A percentile compares a stretch with the other conserved stretches of the same genome.
phyloP scores from a whole-genome alignment of 352 stramenopile species.

The Peronosclerospora sorghi region DNA sequence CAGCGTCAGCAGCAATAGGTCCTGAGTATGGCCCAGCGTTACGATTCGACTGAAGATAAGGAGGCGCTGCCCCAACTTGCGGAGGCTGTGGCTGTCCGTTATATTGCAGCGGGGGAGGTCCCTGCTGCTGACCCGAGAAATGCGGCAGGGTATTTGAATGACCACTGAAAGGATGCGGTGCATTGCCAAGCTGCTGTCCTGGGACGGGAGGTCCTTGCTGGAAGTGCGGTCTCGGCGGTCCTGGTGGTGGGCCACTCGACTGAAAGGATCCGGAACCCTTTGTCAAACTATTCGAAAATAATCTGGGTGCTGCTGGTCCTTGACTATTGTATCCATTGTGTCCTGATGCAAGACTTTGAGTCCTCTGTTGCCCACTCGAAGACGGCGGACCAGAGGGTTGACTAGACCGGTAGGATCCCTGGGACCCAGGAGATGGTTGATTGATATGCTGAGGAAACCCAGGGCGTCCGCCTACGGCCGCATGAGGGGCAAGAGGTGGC shows the following conservation, averaged over 20 bases:
- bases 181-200: slow-evolving; percentile 4
- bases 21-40: slow-evolving; percentile 24
- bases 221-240: not conserved
- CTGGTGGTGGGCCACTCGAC: slow-evolving; percentile 5
- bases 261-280: slow-evolving; percentile 12
- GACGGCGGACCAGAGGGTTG: slow-evolving; percentile 22
- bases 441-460: slow-evolving; percentile 10
- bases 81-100: slow-evolving; percentile 9
- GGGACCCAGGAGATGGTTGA: slow-evolving; percentile 6
- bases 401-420: slow-evolving; percentile 9
- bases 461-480: slow-evolving; percentile 10
- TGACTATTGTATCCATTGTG: slow-evolving; percentile 11
- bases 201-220: not conserved
- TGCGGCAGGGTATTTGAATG: not conserved
- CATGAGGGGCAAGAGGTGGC: slow-evolving; percentile 20
- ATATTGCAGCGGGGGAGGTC: slow-evolving; percentile 13
- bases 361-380: slow-evolving; percentile 24
- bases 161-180: not conserved
- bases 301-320: slow-evolving; percentile 5
- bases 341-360: slow-evolving; percentile 13
- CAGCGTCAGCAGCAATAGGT: slow-evolving; percentile 6
- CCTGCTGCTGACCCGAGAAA: slow-evolving; percentile 7
- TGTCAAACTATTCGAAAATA: slow-evolving; percentile 7
- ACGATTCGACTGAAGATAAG: slow-evolving; percentile 22
- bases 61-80: slow-evolving; percentile 18